These are phyloP conservation scores for Quercus cerris DNA, from an alignment of 306 rosid species.

Conservation along the genomic window DNA sequence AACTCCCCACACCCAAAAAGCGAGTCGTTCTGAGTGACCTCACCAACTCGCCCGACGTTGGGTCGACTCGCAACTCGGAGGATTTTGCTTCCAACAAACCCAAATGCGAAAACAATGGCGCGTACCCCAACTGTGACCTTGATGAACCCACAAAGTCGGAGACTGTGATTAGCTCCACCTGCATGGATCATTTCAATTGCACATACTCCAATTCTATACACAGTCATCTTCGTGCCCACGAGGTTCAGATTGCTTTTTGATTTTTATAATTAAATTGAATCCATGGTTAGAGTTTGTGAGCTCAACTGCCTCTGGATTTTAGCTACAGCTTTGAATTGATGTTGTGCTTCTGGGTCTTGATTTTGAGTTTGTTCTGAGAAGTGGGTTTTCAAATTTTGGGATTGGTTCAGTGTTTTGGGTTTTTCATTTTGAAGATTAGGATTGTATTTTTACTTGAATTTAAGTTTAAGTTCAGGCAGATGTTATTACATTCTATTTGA, in stretches of 20 bases:
- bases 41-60: slow-evolving; percentile 24
- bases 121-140: too few species aligned
- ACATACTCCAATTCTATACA: slow-evolving; percentile 11
- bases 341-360: too few species aligned
- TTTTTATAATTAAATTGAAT: not conserved
- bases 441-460: too few species aligned
- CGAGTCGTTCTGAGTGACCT: slow-evolving; percentile 30
- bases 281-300: not conserved
- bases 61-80: slow-evolving; percentile 5
- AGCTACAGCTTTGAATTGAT: too few species aligned
- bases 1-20: slow-evolving; percentile 25
- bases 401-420: too few species aligned
- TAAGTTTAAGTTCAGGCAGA: too few species aligned
- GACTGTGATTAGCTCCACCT: slow-evolving; percentile 5
- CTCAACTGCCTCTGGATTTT: not conserved
- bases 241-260: slow-evolving; percentile 1
- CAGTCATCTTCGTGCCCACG: slow-evolving; percentile 22
- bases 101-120: not conserved
- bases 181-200: slow-evolving; percentile 5
- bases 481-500: too few species aligned
- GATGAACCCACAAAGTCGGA: not conserved
- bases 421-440: too few species aligned
- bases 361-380: too few species aligned
- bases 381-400: too few species aligned
- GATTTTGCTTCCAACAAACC: slow-evolving; percentile 1